Percentiles rank a stretch among this genome's conserved stretches.
Conservation (phyloP, 805 yeast species). For the Tetrapisispora pingtungensis region DNA sequence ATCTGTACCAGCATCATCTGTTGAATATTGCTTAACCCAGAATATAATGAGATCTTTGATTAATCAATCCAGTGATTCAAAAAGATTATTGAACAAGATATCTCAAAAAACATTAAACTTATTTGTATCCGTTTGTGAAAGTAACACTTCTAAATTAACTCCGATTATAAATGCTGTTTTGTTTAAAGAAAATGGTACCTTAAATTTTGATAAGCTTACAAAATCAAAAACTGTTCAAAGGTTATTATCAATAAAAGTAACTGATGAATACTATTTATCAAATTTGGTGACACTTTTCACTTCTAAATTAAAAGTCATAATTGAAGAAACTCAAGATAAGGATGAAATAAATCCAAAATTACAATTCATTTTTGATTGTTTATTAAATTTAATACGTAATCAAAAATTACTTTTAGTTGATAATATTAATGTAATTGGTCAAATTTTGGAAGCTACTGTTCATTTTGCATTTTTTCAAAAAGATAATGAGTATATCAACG, state of each 20-base stretch:
- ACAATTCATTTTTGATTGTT: constrained; percentile 51
- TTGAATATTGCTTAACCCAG: constrained; percentile 38
- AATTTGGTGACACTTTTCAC: constrained; percentile 15
- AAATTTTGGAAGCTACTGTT: constrained; percentile 26
- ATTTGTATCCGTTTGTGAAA: constrained; percentile 33
- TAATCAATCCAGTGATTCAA: constrained; percentile 61
- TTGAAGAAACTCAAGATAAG: constrained; percentile 12
- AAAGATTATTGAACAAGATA: constrained; percentile 56
- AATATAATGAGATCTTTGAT: constrained; percentile 65
- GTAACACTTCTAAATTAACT: constrained; percentile 29
- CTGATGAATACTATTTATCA: constrained; percentile 15
- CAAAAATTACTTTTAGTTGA: constrained; percentile 29
- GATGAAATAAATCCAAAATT: background rate
- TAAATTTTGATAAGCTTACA: constrained; percentile 68
- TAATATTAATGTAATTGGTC: constrained; percentile 21
- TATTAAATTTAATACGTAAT: constrained; percentile 42
- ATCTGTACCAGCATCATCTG: constrained; percentile 14
- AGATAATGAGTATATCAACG: constrained; percentile 8
- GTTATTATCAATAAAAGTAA: constrained; percentile 24
- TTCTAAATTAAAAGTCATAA: constrained; percentile 2
- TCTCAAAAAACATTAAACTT: constrained; percentile 43
- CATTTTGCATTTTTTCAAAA: constrained; percentile 25
- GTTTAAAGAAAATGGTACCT: constrained; percentile 40
- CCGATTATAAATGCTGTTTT: constrained; percentile 31
- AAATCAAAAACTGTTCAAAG: constrained; percentile 56